Evolutionary conservation across 202 grass and related monocot species (phyloP).

Genomic region (Panicum hallii): DNA sequence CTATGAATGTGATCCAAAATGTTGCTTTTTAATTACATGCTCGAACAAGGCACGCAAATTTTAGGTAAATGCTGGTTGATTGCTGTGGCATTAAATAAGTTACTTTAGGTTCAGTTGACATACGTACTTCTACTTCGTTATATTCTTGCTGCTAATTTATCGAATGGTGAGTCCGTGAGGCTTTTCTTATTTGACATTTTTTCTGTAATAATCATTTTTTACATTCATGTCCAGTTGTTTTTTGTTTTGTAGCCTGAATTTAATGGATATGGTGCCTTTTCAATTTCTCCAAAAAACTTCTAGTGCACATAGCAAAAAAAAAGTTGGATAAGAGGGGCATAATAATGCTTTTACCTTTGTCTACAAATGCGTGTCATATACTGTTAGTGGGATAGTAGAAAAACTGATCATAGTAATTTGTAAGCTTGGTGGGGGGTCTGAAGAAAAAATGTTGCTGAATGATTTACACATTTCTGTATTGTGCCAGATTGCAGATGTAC

Average conservation of each 20-base stretch:
- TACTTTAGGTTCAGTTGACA: neutral
- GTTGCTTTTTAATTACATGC: neutral
- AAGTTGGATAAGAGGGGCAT: neutral
- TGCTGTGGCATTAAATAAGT: neutral
- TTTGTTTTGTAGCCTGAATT: slow-evolving; percentile 8
- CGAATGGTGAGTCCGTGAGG: slow-evolving; percentile 7
- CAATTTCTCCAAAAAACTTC: slow-evolving; percentile 20
- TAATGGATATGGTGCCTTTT: neutral
- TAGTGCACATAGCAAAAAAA: neutral
- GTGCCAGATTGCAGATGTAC: slow-evolving; percentile 88
- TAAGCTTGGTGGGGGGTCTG: neutral
- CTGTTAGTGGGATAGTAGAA: neutral
- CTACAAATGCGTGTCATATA: slow-evolving; percentile 15
- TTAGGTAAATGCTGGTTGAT: neutral
- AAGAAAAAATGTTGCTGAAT: neutral
- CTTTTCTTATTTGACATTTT: slow-evolving; percentile 10
- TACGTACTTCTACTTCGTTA: neutral
- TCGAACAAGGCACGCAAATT: slow-evolving; percentile 1
- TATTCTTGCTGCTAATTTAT: neutral
- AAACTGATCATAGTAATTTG: slow-evolving; percentile 25
- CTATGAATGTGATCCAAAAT: neutral
- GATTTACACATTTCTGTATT: slow-evolving; percentile 33
- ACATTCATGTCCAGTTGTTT: neutral
- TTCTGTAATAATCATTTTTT: slow-evolving; percentile 16
- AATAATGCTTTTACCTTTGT: neutral